Percentiles rank a stretch among this genome's conserved stretches.
phyloP scores from a whole-genome alignment of 805 yeast species.

The Lachancea thermotolerans region DNA sequence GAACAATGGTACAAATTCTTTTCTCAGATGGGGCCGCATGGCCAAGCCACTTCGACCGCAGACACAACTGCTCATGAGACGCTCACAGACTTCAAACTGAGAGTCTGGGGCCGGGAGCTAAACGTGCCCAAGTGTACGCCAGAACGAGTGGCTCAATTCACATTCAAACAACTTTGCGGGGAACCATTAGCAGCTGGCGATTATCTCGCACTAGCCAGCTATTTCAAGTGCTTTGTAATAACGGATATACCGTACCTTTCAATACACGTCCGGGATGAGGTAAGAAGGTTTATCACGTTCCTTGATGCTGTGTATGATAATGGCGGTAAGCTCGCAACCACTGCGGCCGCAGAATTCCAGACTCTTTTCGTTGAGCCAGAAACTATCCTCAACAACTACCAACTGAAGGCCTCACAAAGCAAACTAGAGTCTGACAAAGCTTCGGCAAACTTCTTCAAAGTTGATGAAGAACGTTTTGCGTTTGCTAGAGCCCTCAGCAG shows the following conservation, averaged over 20 bases:
- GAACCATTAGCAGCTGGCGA: slow-evolving; percentile 89
- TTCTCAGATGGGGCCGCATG: slow-evolving; percentile 44
- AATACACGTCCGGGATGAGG: slow-evolving; percentile 69
- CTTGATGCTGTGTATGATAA: slow-evolving; percentile 93
- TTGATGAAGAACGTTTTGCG: slow-evolving; percentile 95
- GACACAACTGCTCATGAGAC: slow-evolving; percentile 11
- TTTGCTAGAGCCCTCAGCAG: slow-evolving; percentile 92
- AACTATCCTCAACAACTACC: slow-evolving; percentile 36
- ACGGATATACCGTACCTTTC: slow-evolving; percentile 90
- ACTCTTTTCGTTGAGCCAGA: slow-evolving; percentile 83
- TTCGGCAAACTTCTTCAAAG: slow-evolving; percentile 58
- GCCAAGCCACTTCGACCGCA: slow-evolving; percentile 16
- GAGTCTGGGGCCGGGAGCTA: slow-evolving; percentile 86
- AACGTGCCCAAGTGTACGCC: slow-evolving; percentile 70
- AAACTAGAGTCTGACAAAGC: not conserved
- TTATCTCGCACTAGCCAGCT: slow-evolving; percentile 72
- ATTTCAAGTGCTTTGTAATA: slow-evolving; percentile 72
- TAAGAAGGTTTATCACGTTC: slow-evolving; percentile 88
- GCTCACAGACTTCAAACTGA: slow-evolving; percentile 30
- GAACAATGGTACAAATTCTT: slow-evolving; percentile 76
- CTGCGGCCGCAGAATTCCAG: slow-evolving; percentile 79
- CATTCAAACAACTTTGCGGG: slow-evolving; percentile 83
- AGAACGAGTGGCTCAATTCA: slow-evolving; percentile 80
- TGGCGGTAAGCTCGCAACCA: slow-evolving; percentile 80
- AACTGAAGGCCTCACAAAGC: slow-evolving; percentile 14